Evolutionary conservation across 1,284 basidiomycete species (phyloP), one percentile per base, ranked within the genome.

Genomic region (Hemileccinum hortonii): DNA sequence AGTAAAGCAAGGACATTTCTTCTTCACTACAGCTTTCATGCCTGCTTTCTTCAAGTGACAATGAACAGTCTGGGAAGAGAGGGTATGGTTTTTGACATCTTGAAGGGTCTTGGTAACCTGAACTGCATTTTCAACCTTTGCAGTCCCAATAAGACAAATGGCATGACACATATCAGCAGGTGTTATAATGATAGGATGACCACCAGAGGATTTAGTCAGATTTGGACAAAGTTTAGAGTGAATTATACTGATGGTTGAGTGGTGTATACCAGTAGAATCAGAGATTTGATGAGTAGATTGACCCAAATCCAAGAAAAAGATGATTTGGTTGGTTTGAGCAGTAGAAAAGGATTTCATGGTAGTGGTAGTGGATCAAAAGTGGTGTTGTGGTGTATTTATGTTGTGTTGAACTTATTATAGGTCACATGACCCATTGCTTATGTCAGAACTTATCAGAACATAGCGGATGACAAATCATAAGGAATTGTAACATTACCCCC

Each of bases 61-160:
- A 12, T 1, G 2, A 3, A 43, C 11, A 2, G 44, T 37, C 16
- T 52, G 29, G 6, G 44, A 3, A 3, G 44, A 48, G 26, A 52
- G 41, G 18, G 36, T 10, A 7, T 52, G 42, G 21, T 52, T 45
- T 38, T 48, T 55, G 29, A 55, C 6, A 35, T 52, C 15, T 29
- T 40, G 18, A 26, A 52, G 50, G 6, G 26, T 41, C 3, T 48
- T 52, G 50, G 33, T 55, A 1, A 54, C 12, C 18, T 53, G 32
- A n/a, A n/a, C n/a, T n/a, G n/a, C n/a, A n/a, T n/a, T n/a, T n/a
- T n/a, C n/a, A n/a, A n/a, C n/a, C n/a, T n/a, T n/a, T n/a, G n/a
- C n/a, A n/a, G n/a, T n/a, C n/a, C n/a, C n/a, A n/a, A n/a, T n/a
- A n/a, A n/a, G n/a, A n/a, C n/a, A n/a, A n/a, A n/a, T n/a, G n/a